Base-by-base conservation (phyloP, 306 rosid species). In the Medicago lupulina region DNA sequence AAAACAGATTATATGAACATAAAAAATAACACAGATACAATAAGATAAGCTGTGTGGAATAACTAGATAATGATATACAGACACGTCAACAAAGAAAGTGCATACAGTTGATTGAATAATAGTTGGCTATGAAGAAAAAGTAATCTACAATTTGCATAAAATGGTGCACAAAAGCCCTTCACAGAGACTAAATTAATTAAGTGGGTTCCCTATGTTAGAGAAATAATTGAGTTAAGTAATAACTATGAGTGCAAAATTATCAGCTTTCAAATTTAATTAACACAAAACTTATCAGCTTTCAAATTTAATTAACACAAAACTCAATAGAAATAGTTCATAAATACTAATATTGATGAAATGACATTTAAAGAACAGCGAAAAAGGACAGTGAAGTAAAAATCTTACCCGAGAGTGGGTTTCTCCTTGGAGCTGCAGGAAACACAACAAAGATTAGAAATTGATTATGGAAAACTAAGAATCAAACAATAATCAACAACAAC, bases 351-450 rank as follows among this genome's bases (percentile, higher is more conserved):
- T 17, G 28, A 54, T 8, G 14, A n/a, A n/a, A 53, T 16, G 57
- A 8, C 57, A 50, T 50, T n/a, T n/a, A 54, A 54, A 17, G 6
- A 54, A 54, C 60, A 2, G 5, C 2, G 5, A 7, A 7, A 7
- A 2, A 54, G 6, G 12, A 8, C 23, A n/a, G 38, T 4, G 0
- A 15, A 3, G 3, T 15, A 31, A 15, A 18, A 2, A 19, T 69
- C 96, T 84, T 78, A 88, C 98, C 98, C 98, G 49, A 93, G 97
- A 93, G 98, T 91, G 98, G 98, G 98, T 87, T 86, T 93, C 98
- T 91, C 98, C 98, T 91, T 93, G 89, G 97, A 93, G 98, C 98
- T 93, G 96, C 90, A 71, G 58, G 55, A 49, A 85, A 74, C 50
- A 65, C 49, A 75, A 47, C 7, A 47, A 63, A 36, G 12, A 72